These are phyloP conservation scores for Pichia kudriavzevii DNA, from an alignment of 1,139 yeast species.

Conservation along the genomic window DNA sequence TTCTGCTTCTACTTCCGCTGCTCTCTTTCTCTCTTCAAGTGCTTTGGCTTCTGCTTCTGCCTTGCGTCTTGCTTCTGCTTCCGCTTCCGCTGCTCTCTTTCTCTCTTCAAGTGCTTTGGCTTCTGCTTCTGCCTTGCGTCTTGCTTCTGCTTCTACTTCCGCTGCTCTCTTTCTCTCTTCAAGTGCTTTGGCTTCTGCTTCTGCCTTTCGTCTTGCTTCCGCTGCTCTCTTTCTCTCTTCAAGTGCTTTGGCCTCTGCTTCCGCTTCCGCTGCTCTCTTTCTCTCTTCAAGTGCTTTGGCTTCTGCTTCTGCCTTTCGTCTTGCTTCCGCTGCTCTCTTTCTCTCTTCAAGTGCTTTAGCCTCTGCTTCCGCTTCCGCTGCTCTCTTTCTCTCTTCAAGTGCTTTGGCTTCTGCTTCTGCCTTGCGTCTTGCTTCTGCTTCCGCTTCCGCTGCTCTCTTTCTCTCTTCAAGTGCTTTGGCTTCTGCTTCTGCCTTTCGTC, in stretches of 20 bases:
- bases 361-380: neutral
- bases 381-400: constrained; percentile 1
- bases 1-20: constrained; percentile 6
- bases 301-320: neutral
- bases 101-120: constrained; percentile 2
- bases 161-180: constrained; percentile 1
- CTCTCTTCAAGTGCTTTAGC: neutral
- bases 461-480: constrained; percentile 7
- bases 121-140: too few relatives aligned
- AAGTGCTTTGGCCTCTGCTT: neutral
- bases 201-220: neutral
- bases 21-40: neutral
- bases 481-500: neutral
- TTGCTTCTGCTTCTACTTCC: constrained; percentile 1
- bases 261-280: neutral
- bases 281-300: constrained; percentile 6
- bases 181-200: constrained; percentile 8
- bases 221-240: neutral
- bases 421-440: neutral
- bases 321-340: neutral
- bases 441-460: constrained; percentile 1
- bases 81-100: neutral
- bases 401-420: too few relatives aligned
- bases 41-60: neutral
- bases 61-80: neutral